Base-by-base conservation (phyloP, 2,329 filamentous ascomycete genomes). In the Aspergillus jensenii region DNA sequence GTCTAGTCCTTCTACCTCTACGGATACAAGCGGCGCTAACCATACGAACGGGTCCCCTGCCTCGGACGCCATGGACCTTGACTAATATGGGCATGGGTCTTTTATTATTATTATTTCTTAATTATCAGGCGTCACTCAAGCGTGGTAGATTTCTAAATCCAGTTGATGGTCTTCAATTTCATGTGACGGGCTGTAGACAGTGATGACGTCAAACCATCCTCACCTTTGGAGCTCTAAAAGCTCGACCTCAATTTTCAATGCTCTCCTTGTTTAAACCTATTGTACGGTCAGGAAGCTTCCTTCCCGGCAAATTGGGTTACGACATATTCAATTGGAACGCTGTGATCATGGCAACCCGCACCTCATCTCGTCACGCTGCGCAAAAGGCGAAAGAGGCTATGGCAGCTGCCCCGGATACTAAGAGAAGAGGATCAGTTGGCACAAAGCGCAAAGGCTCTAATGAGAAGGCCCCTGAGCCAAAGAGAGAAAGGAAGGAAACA, bases 341-440 rank as follows among this genome's bases (percentile, higher is more conserved):
- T 14, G 44, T 40, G 14, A 67, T 51, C 33, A 74, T 76, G 70
- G 62, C 66, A 12, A 67, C 68, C 45, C 65, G 75, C 59, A 73
- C 74, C 44, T 79, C 77, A 5, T 71, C 76, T 15, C 76, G 78
- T 33, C 69, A 76, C 59, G 76, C 77, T 5, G 76, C 76, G 8
- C 71, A 71, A 49, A 78, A 78, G 63, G 76, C 77, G 33, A 77
- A 77, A 55, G 69, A 78, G 59, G 74, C 76, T 25, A 73, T 76
- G 57, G 59, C 70, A 47, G 67, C 65, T 58, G 69, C 67, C 55
- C 65, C 66, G 46, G 74, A 71, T 55, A 63, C 57, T 25, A 69
- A 68, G 46, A 64, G 64, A 31, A 68, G 64, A 55, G 61, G 66
- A 23, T 27, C 67, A 9, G 63, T 71, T 23, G 69, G 71, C n/a